Percentiles rank a stretch among this genome's conserved stretches.
Evolutionary conservation across 2,329 filamentous ascomycete species (phyloP).

Genomic region (Diplodia sapinea): DNA sequence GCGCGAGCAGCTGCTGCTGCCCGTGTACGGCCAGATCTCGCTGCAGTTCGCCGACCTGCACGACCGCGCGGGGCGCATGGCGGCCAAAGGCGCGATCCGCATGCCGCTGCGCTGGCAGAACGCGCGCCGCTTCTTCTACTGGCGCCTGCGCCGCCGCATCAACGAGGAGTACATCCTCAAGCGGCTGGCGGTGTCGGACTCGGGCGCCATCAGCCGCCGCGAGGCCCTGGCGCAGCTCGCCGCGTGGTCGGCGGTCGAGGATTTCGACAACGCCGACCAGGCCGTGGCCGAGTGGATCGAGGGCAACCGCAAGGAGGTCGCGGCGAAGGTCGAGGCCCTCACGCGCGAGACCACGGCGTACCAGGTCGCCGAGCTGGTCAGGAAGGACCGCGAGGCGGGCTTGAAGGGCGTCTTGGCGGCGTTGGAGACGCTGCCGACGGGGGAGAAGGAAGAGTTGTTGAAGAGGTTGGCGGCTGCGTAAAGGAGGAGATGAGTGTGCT

Average conservation of each 20-base stretch:
- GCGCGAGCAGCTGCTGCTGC: conserved; percentile 86
- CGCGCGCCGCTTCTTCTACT: conserved; percentile 98
- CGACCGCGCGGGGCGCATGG: conserved; percentile 95
- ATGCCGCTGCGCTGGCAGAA: conserved; percentile 83
- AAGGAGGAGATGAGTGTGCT: neutral
- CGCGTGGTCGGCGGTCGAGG: conserved; percentile 79
- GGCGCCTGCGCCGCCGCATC: conserved; percentile 93
- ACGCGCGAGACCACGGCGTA: conserved; percentile 75
- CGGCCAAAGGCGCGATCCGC: conserved; percentile 94
- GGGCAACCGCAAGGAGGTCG: conserved; percentile 83
- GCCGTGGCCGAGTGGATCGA: conserved; percentile 95
- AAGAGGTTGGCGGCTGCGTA: conserved; percentile 51
- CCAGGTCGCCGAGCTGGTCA: conserved; percentile 72
- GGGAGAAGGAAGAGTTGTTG: conserved; percentile 84
- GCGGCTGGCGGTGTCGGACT: conserved; percentile 68
- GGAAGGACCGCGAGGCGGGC: conserved; percentile 69
- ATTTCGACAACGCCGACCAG: conserved; percentile 79
- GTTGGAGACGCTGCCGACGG: conserved; percentile 82
- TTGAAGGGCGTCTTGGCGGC: conserved; percentile 88
- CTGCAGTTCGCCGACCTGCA: conserved; percentile 96
- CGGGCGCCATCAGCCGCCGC: conserved; percentile 61
- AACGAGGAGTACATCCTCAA: conserved; percentile 98
- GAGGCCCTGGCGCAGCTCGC: conserved; percentile 76
- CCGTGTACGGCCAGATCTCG: conserved; percentile 94
- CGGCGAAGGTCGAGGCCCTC: conserved; percentile 82